Evolutionary conservation across 306 rosid genomes (phyloP).

Genomic region (Betula pendula): DNA sequence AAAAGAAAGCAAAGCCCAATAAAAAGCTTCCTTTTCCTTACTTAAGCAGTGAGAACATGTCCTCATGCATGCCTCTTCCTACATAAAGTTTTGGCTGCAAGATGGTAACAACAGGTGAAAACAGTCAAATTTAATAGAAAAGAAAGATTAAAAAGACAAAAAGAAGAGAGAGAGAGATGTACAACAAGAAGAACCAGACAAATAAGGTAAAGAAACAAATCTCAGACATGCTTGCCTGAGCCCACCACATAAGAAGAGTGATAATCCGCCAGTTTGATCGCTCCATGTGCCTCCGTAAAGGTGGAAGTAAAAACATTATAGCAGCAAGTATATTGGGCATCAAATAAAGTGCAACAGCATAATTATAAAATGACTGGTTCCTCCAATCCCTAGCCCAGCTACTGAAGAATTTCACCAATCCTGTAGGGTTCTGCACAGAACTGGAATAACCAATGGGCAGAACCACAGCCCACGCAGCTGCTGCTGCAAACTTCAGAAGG

Average conservation of each 20-base stretch:
- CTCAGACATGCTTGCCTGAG: conserved; percentile 67
- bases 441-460: conserved; percentile 76
- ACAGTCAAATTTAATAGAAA: background rate
- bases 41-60: conserved; percentile 75
- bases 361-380: conserved; percentile 61
- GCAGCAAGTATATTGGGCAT: conserved; percentile 78
- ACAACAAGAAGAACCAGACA: conserved; percentile 13
- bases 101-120: conserved; percentile 30
- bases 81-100: conserved; percentile 90
- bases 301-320: conserved; percentile 84
- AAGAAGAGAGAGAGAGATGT: conserved; percentile 12
- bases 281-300: conserved; percentile 72
- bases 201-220: conserved; percentile 10
- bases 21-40: conserved; percentile 38
- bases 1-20: background rate
- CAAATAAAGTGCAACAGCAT: conserved; percentile 66
- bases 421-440: conserved; percentile 76
- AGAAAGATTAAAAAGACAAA: conserved; percentile 10
- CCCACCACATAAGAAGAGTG: conserved; percentile 94
- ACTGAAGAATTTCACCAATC: conserved; percentile 67
- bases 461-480: conserved; percentile 86
- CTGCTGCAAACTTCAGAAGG: conserved; percentile 78
- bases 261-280: conserved; percentile 66
- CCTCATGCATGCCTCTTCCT: conserved; percentile 95
- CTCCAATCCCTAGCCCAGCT: conserved; percentile 90